Percentiles rank a stretch among this genome's conserved stretches.
Evolutionary conservation across 2,329 filamentous ascomycete genomes (phyloP).

Genomic region (Fusarium sp.): DNA sequence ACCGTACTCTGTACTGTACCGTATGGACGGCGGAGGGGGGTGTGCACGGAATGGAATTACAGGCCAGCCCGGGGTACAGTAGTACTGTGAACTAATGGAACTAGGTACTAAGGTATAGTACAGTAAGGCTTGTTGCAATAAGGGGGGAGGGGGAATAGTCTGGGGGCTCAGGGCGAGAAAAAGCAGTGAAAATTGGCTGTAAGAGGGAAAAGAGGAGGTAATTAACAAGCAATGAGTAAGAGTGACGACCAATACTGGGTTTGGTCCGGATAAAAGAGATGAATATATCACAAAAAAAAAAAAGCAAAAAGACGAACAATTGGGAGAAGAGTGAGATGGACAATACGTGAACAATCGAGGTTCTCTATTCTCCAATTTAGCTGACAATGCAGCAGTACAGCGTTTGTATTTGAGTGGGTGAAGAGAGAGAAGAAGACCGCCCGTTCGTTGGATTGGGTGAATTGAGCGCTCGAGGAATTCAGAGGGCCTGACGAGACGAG

Average conservation of each 20-base stretch:
- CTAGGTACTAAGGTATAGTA: constrained; percentile 5
- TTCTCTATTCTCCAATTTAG: constrained; percentile 17
- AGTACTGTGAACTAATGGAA: constrained; percentile 7
- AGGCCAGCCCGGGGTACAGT: constrained; percentile 38
- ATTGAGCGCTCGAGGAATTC: background rate
- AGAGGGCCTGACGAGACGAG: background rate
- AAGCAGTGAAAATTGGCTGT: constrained; percentile 3
- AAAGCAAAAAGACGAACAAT: constrained; percentile 9
- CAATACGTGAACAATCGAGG: constrained; percentile 23
- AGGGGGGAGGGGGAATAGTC: constrained; percentile 2
- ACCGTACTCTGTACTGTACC: constrained; percentile 20
- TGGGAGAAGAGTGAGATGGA: constrained; percentile 10
- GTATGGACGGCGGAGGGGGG: constrained; percentile 40
- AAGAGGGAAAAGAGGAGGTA: constrained; percentile 1
- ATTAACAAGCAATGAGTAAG: constrained; percentile 14
- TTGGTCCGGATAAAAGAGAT: constrained; percentile 10
- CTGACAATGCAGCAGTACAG: constrained; percentile 3
- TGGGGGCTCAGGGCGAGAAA: background rate
- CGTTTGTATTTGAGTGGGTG: constrained; percentile 4
- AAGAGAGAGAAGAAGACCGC: constrained; percentile 1
- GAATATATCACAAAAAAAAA: background rate
- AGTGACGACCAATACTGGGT: constrained; percentile 1
- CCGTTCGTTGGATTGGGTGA: background rate
- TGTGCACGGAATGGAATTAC: constrained; percentile 45
- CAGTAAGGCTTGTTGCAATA: constrained; percentile 10